These are phyloP conservation scores for Auricularia cornea DNA, from an alignment of 768 basidiomycete genomes.

Conservation along the genomic window DNA sequence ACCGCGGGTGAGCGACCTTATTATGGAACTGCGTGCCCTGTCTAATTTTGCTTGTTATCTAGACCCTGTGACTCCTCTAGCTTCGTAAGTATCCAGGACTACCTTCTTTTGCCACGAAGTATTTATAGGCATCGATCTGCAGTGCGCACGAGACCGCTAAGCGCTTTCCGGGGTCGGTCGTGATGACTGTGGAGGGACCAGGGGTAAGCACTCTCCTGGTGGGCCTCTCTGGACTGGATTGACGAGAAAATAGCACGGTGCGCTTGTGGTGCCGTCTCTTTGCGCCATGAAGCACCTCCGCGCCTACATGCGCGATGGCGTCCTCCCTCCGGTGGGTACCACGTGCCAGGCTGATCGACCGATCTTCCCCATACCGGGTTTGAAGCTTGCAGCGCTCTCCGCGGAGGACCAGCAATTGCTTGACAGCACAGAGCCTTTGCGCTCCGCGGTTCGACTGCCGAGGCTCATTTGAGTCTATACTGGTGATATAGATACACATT, in stretches of 20 bases:
- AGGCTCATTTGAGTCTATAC: no score
- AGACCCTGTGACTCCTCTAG: no score
- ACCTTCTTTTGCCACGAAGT: no score
- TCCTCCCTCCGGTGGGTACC: conserved; percentile 14
- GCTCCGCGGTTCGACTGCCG: no score
- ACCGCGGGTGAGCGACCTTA: neutral
- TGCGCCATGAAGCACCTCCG: conserved; percentile 15
- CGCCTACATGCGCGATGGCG: conserved; percentile 18
- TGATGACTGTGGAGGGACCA: neutral
- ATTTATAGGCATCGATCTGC: neutral
- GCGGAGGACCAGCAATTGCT: neutral
- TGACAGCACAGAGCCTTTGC: no score
- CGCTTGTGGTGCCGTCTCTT: conserved; percentile 3
- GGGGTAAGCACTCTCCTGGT: neutral
- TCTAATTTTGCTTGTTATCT: no score
- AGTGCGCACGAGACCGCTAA: neutral
- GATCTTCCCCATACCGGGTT: conserved; percentile 1
- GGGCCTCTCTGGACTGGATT: neutral
- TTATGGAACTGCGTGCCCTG: no score
- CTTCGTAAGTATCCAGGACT: no score
- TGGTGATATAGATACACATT: no score
- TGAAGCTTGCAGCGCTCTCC: neutral
- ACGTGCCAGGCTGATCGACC: conserved; percentile 13
- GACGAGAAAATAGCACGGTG: neutral
- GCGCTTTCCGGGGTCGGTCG: neutral